Base-by-base conservation (phyloP, 2,329 filamentous ascomycete genomes). In the Albophoma yamanashiensis region DNA sequence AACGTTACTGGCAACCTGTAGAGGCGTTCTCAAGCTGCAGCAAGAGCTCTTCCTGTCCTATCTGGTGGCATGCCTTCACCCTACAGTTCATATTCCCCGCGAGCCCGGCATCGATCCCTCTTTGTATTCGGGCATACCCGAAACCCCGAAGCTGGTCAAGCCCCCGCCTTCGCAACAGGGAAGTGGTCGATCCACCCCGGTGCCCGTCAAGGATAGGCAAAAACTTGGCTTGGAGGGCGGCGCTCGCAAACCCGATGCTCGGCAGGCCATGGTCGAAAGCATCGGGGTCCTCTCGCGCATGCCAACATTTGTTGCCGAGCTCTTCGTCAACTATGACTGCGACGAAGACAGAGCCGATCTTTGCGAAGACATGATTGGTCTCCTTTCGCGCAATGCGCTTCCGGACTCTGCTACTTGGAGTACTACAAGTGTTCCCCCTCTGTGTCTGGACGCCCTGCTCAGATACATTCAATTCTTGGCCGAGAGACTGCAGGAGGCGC, bases 401-500 rank as follows among this genome's bases (percentile, higher is more conserved):
- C 95, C 94, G 0, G 94, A 99, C 72, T 96, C 94, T 11, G 94
- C 93, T 7, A 97, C 92, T 7, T 99, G 94, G 94, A 99, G 95
- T 72, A 99, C 94, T 14, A 97, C 93, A 6, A 99, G 96, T 70
- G 95, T 99, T 1, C 94, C 94, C 20, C 94, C 94, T 0, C 78
- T 99, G 3, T 99, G 94, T 68, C 79, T 99, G 27, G 94, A 99
- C 75, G 92, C 94, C 12, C 79, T 99, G 14, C 79, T 99, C 31
- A 88, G 91, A 20, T 97, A 92, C 67, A 85, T 99, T 40, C 92
- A 97, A 69, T 96, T 91, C 65, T 88, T 99, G 64, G 89, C 91
- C 1, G 92, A 96, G 70, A 84, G 94, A 59, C 76, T 97, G 22
- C 84, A 95, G 57, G 84, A 94, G 58, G 78, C 84, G 34, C 85